These are phyloP conservation scores for Metschnikowia vanudenii DNA, from an alignment of 805 yeast genomes.

Conservation along the genomic window DNA sequence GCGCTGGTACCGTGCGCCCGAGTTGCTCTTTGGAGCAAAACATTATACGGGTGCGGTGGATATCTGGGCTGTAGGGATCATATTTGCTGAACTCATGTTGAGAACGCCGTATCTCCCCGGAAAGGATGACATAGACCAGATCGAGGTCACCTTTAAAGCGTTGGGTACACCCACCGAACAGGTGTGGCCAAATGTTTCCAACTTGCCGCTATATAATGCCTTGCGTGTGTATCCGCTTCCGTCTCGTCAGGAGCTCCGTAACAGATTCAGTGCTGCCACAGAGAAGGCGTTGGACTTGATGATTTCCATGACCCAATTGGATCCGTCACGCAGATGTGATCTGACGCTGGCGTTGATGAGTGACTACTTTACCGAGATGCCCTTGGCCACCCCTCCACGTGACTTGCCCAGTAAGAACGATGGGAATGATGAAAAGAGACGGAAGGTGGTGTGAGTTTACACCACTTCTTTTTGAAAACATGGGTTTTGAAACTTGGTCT, in stretches of 20 bases:
- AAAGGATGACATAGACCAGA: conserved; percentile 81
- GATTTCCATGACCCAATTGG: conserved; percentile 68
- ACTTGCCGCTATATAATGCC: conserved; percentile 73
- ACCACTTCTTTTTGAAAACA: conserved; percentile 21
- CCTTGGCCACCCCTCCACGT: conserved; percentile 69
- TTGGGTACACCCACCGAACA: conserved; percentile 93
- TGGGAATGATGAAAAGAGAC: conserved; percentile 18
- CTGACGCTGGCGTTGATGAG: conserved; percentile 63
- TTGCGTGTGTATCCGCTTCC: conserved; percentile 81
- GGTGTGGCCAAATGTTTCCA: conserved; percentile 86
- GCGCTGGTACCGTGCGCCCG: conserved; percentile 93
- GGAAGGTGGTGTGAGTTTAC: conserved; percentile 12
- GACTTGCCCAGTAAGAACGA: conserved; percentile 53
- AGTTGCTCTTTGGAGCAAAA: conserved; percentile 43
- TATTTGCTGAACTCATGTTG: conserved; percentile 94
- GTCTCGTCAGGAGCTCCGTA: conserved; percentile 71
- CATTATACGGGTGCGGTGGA: conserved; percentile 46
- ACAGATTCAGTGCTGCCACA: conserved; percentile 86
- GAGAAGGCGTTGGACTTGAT: conserved; percentile 77
- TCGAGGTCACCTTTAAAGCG: conserved; percentile 92
- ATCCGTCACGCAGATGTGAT: conserved; percentile 72
- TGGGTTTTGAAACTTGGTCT: too few species aligned
- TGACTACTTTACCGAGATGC: conserved; percentile 68
- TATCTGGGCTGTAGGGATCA: conserved; percentile 50
- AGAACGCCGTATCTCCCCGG: conserved; percentile 96